A percentile compares a stretch with the other conserved stretches of the same genome.
phyloP scores from a whole-genome alignment of 371 early-diverging fungal species.

The Mortierella sp. region DNA sequence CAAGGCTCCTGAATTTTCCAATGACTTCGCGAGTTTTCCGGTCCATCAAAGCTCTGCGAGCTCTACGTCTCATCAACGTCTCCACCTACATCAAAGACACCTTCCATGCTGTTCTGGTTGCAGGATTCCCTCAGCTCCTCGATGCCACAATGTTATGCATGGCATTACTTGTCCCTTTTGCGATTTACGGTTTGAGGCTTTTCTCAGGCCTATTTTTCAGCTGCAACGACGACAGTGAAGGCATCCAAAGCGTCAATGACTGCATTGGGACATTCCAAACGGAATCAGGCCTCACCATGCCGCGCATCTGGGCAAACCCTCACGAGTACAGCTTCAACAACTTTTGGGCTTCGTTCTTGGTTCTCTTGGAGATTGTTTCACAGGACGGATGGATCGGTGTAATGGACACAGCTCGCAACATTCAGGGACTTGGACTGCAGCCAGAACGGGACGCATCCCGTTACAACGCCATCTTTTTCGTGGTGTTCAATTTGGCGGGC shows the following conservation, averaged over 20 bases:
- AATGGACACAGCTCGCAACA: slow-evolving; percentile 65
- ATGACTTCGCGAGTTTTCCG: slow-evolving; percentile 68
- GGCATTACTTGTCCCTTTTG: slow-evolving; percentile 74
- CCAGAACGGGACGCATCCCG: slow-evolving; percentile 63
- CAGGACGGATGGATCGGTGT: slow-evolving; percentile 82
- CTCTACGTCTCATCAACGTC: slow-evolving; percentile 71
- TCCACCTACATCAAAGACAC: slow-evolving; percentile 67
- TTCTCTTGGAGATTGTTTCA: slow-evolving; percentile 73
- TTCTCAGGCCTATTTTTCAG: slow-evolving; percentile 66
- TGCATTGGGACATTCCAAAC: slow-evolving; percentile 58
- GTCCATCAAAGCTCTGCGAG: slow-evolving; percentile 72
- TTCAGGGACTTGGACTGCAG: slow-evolving; percentile 58
- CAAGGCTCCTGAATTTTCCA: slow-evolving; percentile 57
- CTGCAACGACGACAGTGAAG: slow-evolving; percentile 64
- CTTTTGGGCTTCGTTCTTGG: slow-evolving; percentile 66
- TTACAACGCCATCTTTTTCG: slow-evolving; percentile 69
- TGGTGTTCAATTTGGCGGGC: slow-evolving; percentile 17
- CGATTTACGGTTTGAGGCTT: slow-evolving; percentile 72
- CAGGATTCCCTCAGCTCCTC: slow-evolving; percentile 68
- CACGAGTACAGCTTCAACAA: slow-evolving; percentile 75
- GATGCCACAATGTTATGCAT: slow-evolving; percentile 67
- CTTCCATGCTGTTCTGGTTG: slow-evolving; percentile 67
- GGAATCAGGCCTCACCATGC: slow-evolving; percentile 29
- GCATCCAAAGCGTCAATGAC: slow-evolving; percentile 27
- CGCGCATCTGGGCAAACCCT: slow-evolving; percentile 74